A percentile compares a stretch with the other conserved stretches of the same genome.
These are phyloP conservation scores for Tolypocladium cylindrosporum DNA, from an alignment of 2,329 filamentous ascomycete genomes.

Conservation along the genomic window DNA sequence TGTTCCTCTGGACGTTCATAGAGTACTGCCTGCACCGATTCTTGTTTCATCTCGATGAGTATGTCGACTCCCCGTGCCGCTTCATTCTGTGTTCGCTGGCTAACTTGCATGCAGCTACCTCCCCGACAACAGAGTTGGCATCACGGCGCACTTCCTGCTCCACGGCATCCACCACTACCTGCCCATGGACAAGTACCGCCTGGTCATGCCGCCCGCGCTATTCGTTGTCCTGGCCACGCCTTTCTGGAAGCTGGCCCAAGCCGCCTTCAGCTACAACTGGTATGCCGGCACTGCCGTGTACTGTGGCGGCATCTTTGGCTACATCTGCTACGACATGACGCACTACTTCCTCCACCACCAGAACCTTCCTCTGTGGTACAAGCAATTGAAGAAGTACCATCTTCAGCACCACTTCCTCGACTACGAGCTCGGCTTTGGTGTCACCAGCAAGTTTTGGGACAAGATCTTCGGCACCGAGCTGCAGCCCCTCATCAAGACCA, in stretches of 20 bases:
- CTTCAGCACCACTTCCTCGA: conserved; percentile 96
- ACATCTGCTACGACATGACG: conserved; percentile 92
- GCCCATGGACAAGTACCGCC: conserved; percentile 95
- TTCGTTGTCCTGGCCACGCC: conserved; percentile 76
- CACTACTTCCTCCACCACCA: conserved; percentile 98
- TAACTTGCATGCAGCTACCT: conserved; percentile 52
- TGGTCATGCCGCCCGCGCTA: conserved; percentile 92
- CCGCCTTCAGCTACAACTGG: conserved; percentile 78
- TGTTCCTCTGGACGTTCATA: conserved; percentile 77
- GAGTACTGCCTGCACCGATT: conserved; percentile 87
- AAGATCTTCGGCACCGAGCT: conserved; percentile 83
- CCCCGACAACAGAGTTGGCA: conserved; percentile 78
- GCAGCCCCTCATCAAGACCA: conserved; percentile 21
- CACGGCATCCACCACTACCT: conserved; percentile 98
- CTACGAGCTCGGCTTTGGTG: conserved; percentile 94
- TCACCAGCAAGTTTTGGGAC: conserved; percentile 96
- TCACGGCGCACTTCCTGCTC: conserved; percentile 85
- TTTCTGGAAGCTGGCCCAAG: conserved; percentile 86
- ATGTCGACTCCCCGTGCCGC: conserved; percentile 27
- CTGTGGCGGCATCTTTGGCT: conserved; percentile 89
- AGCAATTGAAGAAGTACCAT: conserved; percentile 92
- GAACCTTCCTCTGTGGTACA: conserved; percentile 84
- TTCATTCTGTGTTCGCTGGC: conserved; percentile 5
- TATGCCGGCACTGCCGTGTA: conserved; percentile 67
- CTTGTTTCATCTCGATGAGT: conserved; percentile 90